These are phyloP conservation scores for Colletotrichum orbiculare DNA, from an alignment of 2,329 filamentous ascomycete species.

Conservation along the genomic window DNA sequence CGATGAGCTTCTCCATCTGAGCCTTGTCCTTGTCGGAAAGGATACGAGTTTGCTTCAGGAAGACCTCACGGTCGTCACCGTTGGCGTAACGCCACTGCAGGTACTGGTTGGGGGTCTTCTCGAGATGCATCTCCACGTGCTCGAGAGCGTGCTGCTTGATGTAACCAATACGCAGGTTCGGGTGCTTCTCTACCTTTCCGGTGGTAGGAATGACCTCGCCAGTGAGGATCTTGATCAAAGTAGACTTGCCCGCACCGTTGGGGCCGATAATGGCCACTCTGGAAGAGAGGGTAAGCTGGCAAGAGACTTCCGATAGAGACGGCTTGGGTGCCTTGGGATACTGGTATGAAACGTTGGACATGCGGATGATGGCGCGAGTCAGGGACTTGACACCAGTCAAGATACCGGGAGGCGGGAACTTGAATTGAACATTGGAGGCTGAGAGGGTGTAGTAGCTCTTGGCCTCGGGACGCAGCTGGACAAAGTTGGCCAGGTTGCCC, in stretches of 20 bases:
- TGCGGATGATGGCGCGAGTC: constrained; percentile 93
- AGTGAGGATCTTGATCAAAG: constrained; percentile 95
- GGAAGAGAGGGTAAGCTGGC: constrained; percentile 87
- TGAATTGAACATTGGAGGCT: constrained; percentile 90
- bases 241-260: constrained; percentile 98
- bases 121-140: constrained; percentile 99
- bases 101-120: constrained; percentile 99
- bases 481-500: constrained; percentile 85
- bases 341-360: constrained; percentile 91
- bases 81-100: constrained; percentile 98
- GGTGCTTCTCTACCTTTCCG: constrained; percentile 96
- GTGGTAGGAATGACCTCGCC: constrained; percentile 86
- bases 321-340: constrained; percentile 92
- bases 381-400: constrained; percentile 94
- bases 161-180: constrained; percentile 98
- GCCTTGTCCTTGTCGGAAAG: constrained; percentile 85
- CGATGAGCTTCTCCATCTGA: constrained; percentile 92
- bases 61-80: constrained; percentile 95
- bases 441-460: constrained; percentile 99
- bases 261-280: constrained; percentile 96
- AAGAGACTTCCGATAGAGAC: constrained; percentile 88
- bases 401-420: constrained; percentile 96
- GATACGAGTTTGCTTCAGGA: constrained; percentile 96
- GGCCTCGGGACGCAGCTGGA: constrained; percentile 89
- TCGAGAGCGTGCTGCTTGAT: constrained; percentile 99